Percentiles rank a stretch among this genome's conserved stretches.
phyloP scores from a whole-genome alignment of 2,329 filamentous ascomycete species.

The Cadophora sp. region DNA sequence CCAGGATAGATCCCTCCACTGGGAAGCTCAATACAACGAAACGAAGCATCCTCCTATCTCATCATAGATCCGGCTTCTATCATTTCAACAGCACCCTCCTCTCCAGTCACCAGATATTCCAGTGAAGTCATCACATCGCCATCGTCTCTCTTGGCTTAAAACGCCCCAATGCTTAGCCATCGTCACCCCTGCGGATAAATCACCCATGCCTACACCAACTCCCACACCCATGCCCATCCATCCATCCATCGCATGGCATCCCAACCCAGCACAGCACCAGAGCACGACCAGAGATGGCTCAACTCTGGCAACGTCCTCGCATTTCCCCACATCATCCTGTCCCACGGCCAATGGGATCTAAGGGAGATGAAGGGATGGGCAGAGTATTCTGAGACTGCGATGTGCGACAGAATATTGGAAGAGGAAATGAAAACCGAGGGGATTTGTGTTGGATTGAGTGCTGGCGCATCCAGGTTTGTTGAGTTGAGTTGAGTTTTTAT shows the following conservation, averaged over 20 bases:
- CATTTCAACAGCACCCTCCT: not conserved
- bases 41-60: too few relatives aligned
- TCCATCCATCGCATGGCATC: not conserved
- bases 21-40: not conserved
- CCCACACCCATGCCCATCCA: too few relatives aligned
- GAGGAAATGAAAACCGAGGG: not conserved
- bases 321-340: constrained; percentile 6
- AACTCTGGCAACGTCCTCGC: constrained; percentile 5
- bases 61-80: too few relatives aligned
- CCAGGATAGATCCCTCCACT: not conserved
- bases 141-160: constrained; percentile 10
- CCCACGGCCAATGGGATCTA: constrained; percentile 3
- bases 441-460: not conserved
- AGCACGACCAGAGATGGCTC: too few relatives aligned
- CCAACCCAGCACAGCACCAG: too few relatives aligned
- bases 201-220: not conserved
- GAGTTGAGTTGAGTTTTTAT: not conserved
- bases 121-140: constrained; percentile 9
- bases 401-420: constrained; percentile 21
- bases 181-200: constrained; percentile 11
- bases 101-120: constrained; percentile 1
- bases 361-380: not conserved
- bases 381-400: constrained; percentile 29
- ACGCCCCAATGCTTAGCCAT: constrained; percentile 19
- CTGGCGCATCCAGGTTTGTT: not conserved